Percentiles rank a stretch among this genome's conserved stretches.
These are phyloP conservation scores for Ophiostoma piceae DNA, from an alignment of 2,329 filamentous ascomycete genomes.

Conservation along the genomic window DNA sequence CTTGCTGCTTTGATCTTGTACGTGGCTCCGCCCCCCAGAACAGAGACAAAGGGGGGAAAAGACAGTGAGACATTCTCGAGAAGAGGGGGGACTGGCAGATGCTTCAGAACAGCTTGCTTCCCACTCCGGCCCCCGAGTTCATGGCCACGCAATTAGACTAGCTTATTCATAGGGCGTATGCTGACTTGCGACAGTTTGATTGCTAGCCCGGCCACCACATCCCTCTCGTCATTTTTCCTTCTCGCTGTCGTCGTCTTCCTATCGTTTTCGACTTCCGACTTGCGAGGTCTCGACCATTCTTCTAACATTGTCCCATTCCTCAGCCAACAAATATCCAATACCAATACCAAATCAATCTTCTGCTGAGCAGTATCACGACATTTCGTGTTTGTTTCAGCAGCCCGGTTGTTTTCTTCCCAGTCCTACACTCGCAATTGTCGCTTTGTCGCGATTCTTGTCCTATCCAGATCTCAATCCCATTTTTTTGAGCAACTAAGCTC, in stretches of 20 bases:
- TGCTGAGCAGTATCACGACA: neutral
- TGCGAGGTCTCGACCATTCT: constrained; percentile 11
- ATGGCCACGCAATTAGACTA: constrained; percentile 14
- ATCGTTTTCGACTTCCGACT: neutral
- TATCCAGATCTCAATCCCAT: neutral
- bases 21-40: constrained; percentile 3
- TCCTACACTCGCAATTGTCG: constrained; percentile 1
- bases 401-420: neutral
- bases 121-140: constrained; percentile 10
- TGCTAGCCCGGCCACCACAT: constrained; percentile 5
- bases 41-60: constrained; percentile 7
- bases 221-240: constrained; percentile 8
- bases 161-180: constrained; percentile 10
- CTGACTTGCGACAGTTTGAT: constrained; percentile 13
- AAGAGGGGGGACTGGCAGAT: neutral
- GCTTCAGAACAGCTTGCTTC: constrained; percentile 1
- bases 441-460: constrained; percentile 2
- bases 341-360: neutral
- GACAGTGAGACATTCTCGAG: constrained; percentile 9
- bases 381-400: constrained; percentile 4
- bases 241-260: neutral
- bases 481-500: neutral
- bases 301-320: neutral
- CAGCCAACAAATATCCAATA: neutral
- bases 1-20: constrained; percentile 6